A percentile compares a stretch with the other conserved stretches of the same genome.
Conservation (phyloP, 2,329 filamentous ascomycete genomes). For the Penicillium sp. region DNA sequence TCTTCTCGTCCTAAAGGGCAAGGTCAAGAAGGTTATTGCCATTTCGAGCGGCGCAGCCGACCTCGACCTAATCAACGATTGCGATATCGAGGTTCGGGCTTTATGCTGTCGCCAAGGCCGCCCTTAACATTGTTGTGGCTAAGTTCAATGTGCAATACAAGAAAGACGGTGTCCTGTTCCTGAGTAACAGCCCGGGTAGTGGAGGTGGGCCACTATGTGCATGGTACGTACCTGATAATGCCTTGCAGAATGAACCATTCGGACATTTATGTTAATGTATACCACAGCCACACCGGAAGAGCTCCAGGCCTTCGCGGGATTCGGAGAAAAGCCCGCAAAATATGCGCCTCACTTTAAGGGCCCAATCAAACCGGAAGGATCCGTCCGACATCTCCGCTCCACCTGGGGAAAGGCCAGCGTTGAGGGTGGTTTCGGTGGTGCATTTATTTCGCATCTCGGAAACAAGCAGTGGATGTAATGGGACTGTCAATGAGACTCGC, state of each 20-base stretch:
- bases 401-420: slow-evolving; percentile 43
- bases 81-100: slow-evolving; percentile 24
- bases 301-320: not conserved
- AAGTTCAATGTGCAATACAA: slow-evolving; percentile 41
- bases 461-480: slow-evolving; percentile 53
- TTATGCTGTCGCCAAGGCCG: slow-evolving; percentile 39
- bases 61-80: slow-evolving; percentile 17
- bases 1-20: slow-evolving; percentile 39
- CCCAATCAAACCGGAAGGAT: slow-evolving; percentile 36
- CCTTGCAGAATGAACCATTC: not conserved
- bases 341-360: slow-evolving; percentile 45
- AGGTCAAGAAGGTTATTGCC: slow-evolving; percentile 43
- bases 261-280: not conserved
- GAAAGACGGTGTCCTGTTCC: slow-evolving; percentile 32
- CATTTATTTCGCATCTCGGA: slow-evolving; percentile 54
- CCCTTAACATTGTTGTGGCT: slow-evolving; percentile 41
- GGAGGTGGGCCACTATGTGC: slow-evolving; percentile 12
- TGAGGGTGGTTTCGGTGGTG: slow-evolving; percentile 47
- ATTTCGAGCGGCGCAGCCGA: slow-evolving; percentile 41
- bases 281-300: not conserved
- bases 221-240: not conserved
- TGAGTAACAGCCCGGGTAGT: slow-evolving; percentile 37
- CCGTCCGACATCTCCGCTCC: slow-evolving; percentile 32
- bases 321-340: slow-evolving; percentile 28
- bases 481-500: not conserved